A percentile compares a stretch with the other conserved stretches of the same genome.
phyloP scores from a whole-genome alignment of 495 filamentous ascomycete genomes.

The Patellaria atrata region DNA sequence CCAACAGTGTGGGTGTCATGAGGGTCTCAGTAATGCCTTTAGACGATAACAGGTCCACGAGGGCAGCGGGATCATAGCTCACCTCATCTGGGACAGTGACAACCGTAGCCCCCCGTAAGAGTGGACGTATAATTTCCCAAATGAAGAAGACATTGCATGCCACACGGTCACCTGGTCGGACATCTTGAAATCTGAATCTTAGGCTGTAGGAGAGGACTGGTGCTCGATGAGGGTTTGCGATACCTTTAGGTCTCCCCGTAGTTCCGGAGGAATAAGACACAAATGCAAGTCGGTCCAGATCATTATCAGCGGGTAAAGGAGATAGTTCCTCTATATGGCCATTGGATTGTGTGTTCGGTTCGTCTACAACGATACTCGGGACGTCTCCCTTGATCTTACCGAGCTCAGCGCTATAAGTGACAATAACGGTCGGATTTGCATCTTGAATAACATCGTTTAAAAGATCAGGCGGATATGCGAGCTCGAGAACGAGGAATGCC shows the following conservation, averaged over 20 bases:
- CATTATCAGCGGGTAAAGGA: conserved; percentile 39
- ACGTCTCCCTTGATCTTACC: conserved; percentile 41
- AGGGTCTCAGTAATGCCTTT: conserved; percentile 51
- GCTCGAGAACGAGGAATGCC: conserved; percentile 55
- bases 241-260: conserved; percentile 55
- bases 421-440: conserved; percentile 44
- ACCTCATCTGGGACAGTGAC: conserved; percentile 51
- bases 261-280: conserved; percentile 50
- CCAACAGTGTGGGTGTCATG: conserved; percentile 58
- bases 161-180: conserved; percentile 48
- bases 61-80: conserved; percentile 51
- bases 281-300: conserved; percentile 50
- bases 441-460: conserved; percentile 53
- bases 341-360: conserved; percentile 27
- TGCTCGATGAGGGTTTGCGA: conserved; percentile 51
- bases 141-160: conserved; percentile 65
- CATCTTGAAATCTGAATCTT: conserved; percentile 46
- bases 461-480: conserved; percentile 50
- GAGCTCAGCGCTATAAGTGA: conserved; percentile 42
- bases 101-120: conserved; percentile 54
- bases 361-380: conserved; percentile 42
- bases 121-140: conserved; percentile 57
- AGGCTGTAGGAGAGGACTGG: conserved; percentile 51
- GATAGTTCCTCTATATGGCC: conserved; percentile 27
- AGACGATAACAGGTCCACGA: conserved; percentile 46